phyloP scores from a whole-genome alignment of 352 stramenopile genomes.

The Thalassiosira hispida region DNA sequence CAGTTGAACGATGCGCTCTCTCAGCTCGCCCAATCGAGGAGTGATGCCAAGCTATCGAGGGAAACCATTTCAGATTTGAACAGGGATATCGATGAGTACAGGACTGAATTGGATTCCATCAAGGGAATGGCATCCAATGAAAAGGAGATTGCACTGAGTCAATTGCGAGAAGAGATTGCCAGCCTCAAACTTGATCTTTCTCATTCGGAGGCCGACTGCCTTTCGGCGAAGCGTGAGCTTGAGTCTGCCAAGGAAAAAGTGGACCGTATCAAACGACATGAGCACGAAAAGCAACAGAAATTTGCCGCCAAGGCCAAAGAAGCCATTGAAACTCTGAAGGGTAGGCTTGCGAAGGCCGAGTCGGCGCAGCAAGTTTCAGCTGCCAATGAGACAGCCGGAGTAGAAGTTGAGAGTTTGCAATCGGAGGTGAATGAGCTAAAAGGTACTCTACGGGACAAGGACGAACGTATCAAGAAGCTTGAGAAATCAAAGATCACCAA shows the following conservation, averaged over 20 bases:
- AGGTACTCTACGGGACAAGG: slow-evolving; percentile 61
- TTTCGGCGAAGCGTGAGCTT: slow-evolving; percentile 43
- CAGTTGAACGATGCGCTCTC: slow-evolving; percentile 32
- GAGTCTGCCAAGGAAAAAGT: slow-evolving; percentile 42
- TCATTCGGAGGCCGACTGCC: slow-evolving; percentile 32
- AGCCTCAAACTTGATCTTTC: slow-evolving; percentile 44
- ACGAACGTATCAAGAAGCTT: slow-evolving; percentile 83
- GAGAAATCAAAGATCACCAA: slow-evolving; percentile 79
- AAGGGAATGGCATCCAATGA: slow-evolving; percentile 35
- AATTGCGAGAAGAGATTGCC: slow-evolving; percentile 46
- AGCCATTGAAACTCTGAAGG: slow-evolving; percentile 39
- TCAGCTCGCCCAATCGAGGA: slow-evolving; percentile 29
- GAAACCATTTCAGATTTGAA: slow-evolving; percentile 48
- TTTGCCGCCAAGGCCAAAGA: slow-evolving; percentile 39
- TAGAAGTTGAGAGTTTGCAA: slow-evolving; percentile 43
- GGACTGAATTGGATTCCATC: slow-evolving; percentile 33
- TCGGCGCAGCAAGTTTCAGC: slow-evolving; percentile 16
- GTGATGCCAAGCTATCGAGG: slow-evolving; percentile 33
- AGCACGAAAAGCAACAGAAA: slow-evolving; percentile 50
- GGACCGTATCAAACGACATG: slow-evolving; percentile 20
- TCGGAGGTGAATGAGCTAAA: slow-evolving; percentile 42
- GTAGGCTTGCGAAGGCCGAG: slow-evolving; percentile 49
- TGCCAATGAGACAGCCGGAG: background rate
- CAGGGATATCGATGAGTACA: slow-evolving; percentile 52
- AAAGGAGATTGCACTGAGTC: slow-evolving; percentile 50